These are phyloP conservation scores for Rhizopogon roseolus DNA, from an alignment of 768 basidiomycete species.

Conservation along the genomic window DNA sequence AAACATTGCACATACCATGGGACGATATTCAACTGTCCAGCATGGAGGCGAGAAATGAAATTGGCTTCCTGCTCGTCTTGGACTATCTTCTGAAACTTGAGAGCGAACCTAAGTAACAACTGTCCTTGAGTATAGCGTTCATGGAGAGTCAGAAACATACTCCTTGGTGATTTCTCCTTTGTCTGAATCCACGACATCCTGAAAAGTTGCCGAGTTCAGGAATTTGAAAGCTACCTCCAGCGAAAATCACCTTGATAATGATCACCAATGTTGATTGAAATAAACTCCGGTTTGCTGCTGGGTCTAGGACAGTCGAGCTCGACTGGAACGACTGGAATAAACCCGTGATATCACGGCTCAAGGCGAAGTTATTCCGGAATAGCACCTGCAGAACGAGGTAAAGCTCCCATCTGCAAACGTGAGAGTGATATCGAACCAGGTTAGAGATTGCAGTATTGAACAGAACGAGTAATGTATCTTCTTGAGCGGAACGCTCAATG, in stretches of 20 bases:
- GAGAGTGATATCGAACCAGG: slow-evolving; percentile 31
- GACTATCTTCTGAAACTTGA: slow-evolving; percentile 60
- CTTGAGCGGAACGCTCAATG: slow-evolving; percentile 59
- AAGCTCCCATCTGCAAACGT: background rate
- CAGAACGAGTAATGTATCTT: slow-evolving; percentile 57
- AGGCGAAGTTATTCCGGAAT: slow-evolving; percentile 62
- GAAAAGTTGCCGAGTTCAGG: background rate
- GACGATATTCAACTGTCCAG: slow-evolving; percentile 49
- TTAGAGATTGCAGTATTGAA: slow-evolving; percentile 67
- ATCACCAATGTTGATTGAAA: slow-evolving; percentile 57
- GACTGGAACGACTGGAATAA: slow-evolving; percentile 61
- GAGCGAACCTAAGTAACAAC: slow-evolving; percentile 38
- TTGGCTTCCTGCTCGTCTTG: slow-evolving; percentile 56
- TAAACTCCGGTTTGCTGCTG: slow-evolving; percentile 49
- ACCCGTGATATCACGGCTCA: slow-evolving; percentile 54
- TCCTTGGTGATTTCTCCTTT: slow-evolving; percentile 53
- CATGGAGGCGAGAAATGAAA: slow-evolving; percentile 57
- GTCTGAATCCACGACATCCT: slow-evolving; percentile 65
- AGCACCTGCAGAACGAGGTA: slow-evolving; percentile 37
- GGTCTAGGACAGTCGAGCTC: slow-evolving; percentile 54
- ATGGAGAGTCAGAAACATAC: slow-evolving; percentile 27
- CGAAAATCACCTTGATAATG: slow-evolving; percentile 49
- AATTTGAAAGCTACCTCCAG: background rate
- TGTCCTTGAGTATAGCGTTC: background rate
- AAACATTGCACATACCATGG: slow-evolving; percentile 39